Evolutionary conservation across 306 rosid genomes (phyloP).

Genomic region (Hippophae tibetana): DNA sequence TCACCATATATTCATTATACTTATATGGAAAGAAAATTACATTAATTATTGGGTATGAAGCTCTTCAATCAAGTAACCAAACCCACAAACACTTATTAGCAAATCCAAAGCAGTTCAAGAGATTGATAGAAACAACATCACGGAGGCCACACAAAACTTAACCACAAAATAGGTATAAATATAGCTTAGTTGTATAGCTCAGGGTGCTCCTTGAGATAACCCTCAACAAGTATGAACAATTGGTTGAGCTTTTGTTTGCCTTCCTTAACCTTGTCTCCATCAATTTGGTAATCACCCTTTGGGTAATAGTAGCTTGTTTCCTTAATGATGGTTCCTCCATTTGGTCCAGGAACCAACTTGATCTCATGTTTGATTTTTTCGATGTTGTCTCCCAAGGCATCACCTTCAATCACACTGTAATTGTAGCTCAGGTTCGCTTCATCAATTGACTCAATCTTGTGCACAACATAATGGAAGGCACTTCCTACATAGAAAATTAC

Average conservation of each 20-base stretch:
- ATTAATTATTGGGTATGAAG: no score
- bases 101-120: no score
- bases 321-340: constrained; percentile 29
- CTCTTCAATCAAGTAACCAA: no score
- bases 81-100: no score
- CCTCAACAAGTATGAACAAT: constrained; percentile 24
- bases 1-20: no score
- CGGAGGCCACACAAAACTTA: no score
- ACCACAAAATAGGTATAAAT: background rate
- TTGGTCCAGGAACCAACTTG: constrained; percentile 13
- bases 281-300: constrained; percentile 15
- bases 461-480: constrained; percentile 2
- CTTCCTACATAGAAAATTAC: constrained; percentile 11
- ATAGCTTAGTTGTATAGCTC: constrained; percentile 14
- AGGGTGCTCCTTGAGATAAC: constrained; percentile 21
- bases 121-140: no score
- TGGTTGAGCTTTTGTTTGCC: constrained; percentile 15
- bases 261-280: constrained; percentile 7
- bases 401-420: constrained; percentile 28
- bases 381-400: constrained; percentile 11
- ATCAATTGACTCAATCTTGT: constrained; percentile 23
- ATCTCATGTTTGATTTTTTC: constrained; percentile 25
- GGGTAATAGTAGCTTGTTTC: constrained; percentile 11
- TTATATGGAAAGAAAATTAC: no score
- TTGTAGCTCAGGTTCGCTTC: constrained; percentile 13